Base-by-base conservation (phyloP, 352 stramenopile species). In the Phytophthora fragariae region DNA sequence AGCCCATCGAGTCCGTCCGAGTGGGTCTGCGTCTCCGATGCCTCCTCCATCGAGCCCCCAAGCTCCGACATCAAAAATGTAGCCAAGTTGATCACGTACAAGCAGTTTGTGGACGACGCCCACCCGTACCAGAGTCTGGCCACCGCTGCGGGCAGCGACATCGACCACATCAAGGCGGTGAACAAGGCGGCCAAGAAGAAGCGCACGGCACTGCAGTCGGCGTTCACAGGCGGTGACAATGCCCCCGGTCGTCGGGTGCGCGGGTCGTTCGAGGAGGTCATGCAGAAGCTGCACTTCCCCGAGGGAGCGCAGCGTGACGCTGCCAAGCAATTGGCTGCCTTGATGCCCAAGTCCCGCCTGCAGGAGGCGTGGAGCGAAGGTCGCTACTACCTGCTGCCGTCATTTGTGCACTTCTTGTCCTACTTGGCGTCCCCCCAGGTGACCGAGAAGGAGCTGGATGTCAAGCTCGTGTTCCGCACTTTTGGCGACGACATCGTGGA, bases 161-260 rank as follows among this genome's bases (percentile, higher is more conserved):
- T 92, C 11, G 83, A 91, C 41, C 61, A 84, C 19, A 77, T 94
- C 70, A 92, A 93, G 58, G 79, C 83, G 0, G 83, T 92, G 46
- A 95, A 95, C 75, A 92, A 92, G 75, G 68, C 73, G 10, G 82
- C 83, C 55, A 95, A 94, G 82, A 92, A 94, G 68, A 84, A 92
- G 59, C 87, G 87, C 57, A 95, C 85, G 49, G 79, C 76, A 8
- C 68, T 95, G 21, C 88, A 96, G 70, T 94, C 88, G 29, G 83
- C 85, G 8, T 96, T 96, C 63, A 94, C 86, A 0, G 81, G 78
- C 44, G 69, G 58, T 1, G 69, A 79, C 3, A 55, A 73, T 11
- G 84, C 83, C 0, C 89, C 89, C 0, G 89, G 88, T 33, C 56
- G 58, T 14, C 61, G 58, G 1, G 79, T 96, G 3, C 66, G 68